Percentiles rank a stretch among this genome's conserved stretches.
Evolutionary conservation across 768 basidiomycete genomes (phyloP).

Genomic region (Dioszegia hungarica): DNA sequence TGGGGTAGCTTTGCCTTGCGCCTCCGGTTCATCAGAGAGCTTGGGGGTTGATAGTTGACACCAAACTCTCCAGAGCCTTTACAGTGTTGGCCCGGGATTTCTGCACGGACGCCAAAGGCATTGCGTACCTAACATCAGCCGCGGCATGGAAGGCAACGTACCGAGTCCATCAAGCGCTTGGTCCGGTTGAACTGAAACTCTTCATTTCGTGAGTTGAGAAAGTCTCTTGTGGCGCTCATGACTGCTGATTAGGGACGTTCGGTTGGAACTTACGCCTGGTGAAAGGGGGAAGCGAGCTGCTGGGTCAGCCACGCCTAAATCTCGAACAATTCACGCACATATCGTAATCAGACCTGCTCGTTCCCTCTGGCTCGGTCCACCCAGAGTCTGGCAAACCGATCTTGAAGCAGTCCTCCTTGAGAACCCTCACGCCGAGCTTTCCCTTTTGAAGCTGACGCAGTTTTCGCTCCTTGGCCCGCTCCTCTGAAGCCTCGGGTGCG

Average conservation of each 20-base stretch:
- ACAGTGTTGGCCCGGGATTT: slow-evolving; percentile 23
- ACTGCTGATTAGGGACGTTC: slow-evolving; percentile 13
- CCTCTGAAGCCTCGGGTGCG: not conserved
- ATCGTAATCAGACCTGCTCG: slow-evolving; percentile 18
- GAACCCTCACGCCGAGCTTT: slow-evolving; percentile 4
- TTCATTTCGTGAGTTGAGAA: slow-evolving; percentile 26
- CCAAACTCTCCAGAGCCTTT: slow-evolving; percentile 17
- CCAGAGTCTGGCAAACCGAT: slow-evolving; percentile 17
- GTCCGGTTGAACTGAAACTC: slow-evolving; percentile 21
- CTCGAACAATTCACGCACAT: slow-evolving; percentile 25
- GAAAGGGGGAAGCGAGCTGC: slow-evolving; percentile 30
- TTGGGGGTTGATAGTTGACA: slow-evolving; percentile 9
- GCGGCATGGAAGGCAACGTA: not conserved
- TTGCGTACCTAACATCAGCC: slow-evolving; percentile 17
- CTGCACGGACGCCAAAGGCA: slow-evolving; percentile 16
- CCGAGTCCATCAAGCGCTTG: slow-evolving; percentile 29
- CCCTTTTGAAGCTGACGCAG: not conserved
- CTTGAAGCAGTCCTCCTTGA: slow-evolving; percentile 24
- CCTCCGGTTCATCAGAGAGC: not conserved
- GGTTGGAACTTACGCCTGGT: slow-evolving; percentile 18
- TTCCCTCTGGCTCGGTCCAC: slow-evolving; percentile 32
- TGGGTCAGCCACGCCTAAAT: not conserved
- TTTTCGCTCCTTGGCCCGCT: not conserved
- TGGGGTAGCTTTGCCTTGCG: not conserved
- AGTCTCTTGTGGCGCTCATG: slow-evolving; percentile 28